phyloP scores from a whole-genome alignment of 2,329 filamentous ascomycete species.

The Talaromyces sp. region DNA sequence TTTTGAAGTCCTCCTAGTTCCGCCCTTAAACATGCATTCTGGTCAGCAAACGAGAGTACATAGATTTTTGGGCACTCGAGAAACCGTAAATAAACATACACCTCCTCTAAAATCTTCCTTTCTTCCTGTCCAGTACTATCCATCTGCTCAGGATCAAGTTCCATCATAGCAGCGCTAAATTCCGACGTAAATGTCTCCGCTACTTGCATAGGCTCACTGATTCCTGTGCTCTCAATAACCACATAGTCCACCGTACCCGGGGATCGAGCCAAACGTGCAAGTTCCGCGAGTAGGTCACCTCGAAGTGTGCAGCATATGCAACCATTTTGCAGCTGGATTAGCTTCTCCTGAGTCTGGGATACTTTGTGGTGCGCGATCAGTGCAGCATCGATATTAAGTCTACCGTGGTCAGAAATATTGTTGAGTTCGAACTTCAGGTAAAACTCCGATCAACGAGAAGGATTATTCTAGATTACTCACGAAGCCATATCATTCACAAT shows the following conservation, averaged over 20 bases:
- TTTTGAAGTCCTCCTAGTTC: slow-evolving; percentile 60
- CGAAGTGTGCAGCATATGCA: slow-evolving; percentile 73
- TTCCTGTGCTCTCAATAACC: slow-evolving; percentile 65
- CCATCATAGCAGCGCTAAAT: slow-evolving; percentile 46
- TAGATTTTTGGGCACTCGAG: background rate
- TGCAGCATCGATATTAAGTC: slow-evolving; percentile 61
- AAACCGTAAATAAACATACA: slow-evolving; percentile 33
- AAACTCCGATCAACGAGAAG: background rate
- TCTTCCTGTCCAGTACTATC: slow-evolving; percentile 34
- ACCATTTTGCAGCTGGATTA: slow-evolving; percentile 65
- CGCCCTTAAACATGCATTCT: slow-evolving; percentile 33
- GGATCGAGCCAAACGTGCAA: slow-evolving; percentile 59
- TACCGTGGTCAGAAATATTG: slow-evolving; percentile 19
- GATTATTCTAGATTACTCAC: slow-evolving; percentile 28
- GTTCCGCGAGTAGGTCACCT: slow-evolving; percentile 64
- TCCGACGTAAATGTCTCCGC: slow-evolving; percentile 65
- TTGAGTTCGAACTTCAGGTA: too few relatives aligned
- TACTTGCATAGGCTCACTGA: slow-evolving; percentile 68
- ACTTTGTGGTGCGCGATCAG: slow-evolving; percentile 55
- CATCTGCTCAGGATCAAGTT: slow-evolving; percentile 42
- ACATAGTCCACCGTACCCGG: slow-evolving; percentile 62
- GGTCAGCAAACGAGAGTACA: background rate
- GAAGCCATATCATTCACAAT: slow-evolving; percentile 69
- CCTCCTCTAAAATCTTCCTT: slow-evolving; percentile 42
- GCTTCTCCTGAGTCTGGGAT: slow-evolving; percentile 57